Percentiles rank a stretch among this genome's conserved stretches.
These are phyloP conservation scores for Lunasporangiospora selenospora DNA, from an alignment of 192 early-diverging fungal species.

Conservation along the genomic window DNA sequence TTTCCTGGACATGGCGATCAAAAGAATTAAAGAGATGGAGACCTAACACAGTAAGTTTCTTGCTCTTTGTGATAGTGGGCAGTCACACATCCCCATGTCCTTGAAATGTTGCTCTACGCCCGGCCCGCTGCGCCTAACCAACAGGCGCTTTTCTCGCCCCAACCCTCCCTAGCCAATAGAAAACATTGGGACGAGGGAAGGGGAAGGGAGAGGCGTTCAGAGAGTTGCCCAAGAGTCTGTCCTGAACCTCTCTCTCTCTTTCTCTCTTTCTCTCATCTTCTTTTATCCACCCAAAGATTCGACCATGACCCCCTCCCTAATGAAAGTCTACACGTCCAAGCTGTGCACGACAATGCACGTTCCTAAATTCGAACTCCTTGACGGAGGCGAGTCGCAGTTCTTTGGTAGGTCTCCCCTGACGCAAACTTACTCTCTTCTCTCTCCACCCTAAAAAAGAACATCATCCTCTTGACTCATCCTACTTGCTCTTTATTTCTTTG, in stretches of 20 bases:
- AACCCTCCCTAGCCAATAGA: too few species aligned
- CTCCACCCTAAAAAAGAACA: not conserved
- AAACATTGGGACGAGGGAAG: too few species aligned
- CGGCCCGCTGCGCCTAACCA: too few species aligned
- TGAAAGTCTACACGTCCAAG: conserved; percentile 44
- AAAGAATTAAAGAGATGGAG: not conserved
- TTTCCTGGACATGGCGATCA: conserved; percentile 31
- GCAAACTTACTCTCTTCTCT: too few species aligned
- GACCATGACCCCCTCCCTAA: conserved; percentile 14
- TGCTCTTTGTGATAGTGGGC: not conserved
- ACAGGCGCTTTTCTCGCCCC: too few species aligned
- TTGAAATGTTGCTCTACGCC: too few species aligned
- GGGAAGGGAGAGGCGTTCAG: not conserved
- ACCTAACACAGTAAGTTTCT: not conserved
- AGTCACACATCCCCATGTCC: too few species aligned
- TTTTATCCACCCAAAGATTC: not conserved
- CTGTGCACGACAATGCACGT: conserved; percentile 43
- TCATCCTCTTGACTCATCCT: not conserved
- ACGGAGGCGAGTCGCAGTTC: conserved; percentile 28
- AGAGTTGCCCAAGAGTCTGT: not conserved
- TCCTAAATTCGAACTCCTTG: conserved; percentile 32
- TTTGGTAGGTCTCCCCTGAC: conserved; percentile 9
- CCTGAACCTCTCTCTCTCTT: not conserved
- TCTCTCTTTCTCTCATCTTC: not conserved
- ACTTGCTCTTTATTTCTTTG: not conserved